A percentile compares a stretch with the other conserved stretches of the same genome.
Conservation (phyloP, 164 flowering plant species). For the Chimonanthus salicifolius region DNA sequence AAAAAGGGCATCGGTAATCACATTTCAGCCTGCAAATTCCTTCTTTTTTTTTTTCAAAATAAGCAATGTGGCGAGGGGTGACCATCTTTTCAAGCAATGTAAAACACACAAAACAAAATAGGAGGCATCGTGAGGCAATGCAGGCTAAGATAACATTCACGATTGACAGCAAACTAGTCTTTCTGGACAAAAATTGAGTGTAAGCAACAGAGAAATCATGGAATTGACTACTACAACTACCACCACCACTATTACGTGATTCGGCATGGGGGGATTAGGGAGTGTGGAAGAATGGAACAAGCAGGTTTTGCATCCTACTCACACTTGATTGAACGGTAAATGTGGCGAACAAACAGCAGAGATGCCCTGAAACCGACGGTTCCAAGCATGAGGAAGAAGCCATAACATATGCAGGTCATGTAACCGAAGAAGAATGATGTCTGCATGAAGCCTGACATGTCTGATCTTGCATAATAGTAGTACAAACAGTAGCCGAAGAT, state of each 20-base stretch:
- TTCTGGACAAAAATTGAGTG: neutral
- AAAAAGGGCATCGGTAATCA: neutral
- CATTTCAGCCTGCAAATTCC: neutral
- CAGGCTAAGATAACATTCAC: neutral
- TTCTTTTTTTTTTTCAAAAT: neutral
- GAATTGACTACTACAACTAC: neutral
- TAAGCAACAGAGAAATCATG: neutral
- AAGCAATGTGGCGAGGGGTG: neutral
- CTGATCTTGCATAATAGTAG: constrained; percentile 22
- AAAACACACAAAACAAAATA: neutral
- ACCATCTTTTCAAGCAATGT: neutral
- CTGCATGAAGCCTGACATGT: constrained; percentile 24
- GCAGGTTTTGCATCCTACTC: constrained; percentile 7
- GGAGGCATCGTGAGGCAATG: neutral
- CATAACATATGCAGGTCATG: constrained; percentile 25
- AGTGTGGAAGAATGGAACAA: neutral
- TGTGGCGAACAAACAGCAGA: constrained; percentile 22
- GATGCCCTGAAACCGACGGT: constrained; percentile 23
- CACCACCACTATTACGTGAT: neutral
- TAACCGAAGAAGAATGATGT: constrained; percentile 25
- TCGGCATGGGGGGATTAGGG: neutral
- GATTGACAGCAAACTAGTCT: neutral
- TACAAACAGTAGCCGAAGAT: constrained; percentile 19
- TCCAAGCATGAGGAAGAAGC: constrained; percentile 24
- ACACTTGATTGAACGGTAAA: constrained; percentile 21